Base-by-base conservation (phyloP, 305 asterid species). In the Fraxinus paxiana region DNA sequence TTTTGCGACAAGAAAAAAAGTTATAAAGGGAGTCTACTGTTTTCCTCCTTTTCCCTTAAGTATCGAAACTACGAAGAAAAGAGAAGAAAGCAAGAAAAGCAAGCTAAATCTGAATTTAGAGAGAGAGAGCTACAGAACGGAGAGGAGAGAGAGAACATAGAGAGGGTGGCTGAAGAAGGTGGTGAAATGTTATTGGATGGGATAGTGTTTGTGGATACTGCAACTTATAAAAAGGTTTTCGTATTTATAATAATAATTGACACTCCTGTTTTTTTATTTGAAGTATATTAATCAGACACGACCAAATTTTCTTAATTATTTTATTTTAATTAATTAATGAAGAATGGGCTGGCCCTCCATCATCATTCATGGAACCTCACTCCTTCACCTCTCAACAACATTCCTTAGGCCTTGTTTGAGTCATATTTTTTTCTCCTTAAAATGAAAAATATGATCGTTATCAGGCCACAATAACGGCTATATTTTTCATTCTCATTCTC, bases 111-210 rank as follows among this genome's bases (percentile, higher is more conserved):
- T 77, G 24, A 78, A 78, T 43, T 79, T 71, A 31, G 28, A 80
- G 76, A 80, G 34, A 54, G 34, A 77, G 54, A 65, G 79, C 82
- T 77, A 80, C 31, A 48, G 63, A 85, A 82, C 82, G 78, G 75
- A 75, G 86, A 20, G 46, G 77, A 28, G 84, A 77, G 79, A 77
- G 72, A 28, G 24, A 65, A 2, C n/a, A 35, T 30, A 73, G 43
- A 13, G 22, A 3, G 3, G 22, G 9, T 1, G 33, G 65, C 30
- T 17, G 56, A 10, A 70, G 89, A 79, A 81, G 89, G 91, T 89
- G 94, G 91, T 85, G 89, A 76, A 78, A 0, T 83, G 79, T 90
- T 92, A 92, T 92, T 93, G 97, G 97, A 77, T 83, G 91, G 12
- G 46, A 82, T 83, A 90, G 92, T 85, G 92, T 83, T 87, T 88